Evolutionary conservation across 2,329 filamentous ascomycete genomes (phyloP).

Genomic region (Parascedosporium putredinis): DNA sequence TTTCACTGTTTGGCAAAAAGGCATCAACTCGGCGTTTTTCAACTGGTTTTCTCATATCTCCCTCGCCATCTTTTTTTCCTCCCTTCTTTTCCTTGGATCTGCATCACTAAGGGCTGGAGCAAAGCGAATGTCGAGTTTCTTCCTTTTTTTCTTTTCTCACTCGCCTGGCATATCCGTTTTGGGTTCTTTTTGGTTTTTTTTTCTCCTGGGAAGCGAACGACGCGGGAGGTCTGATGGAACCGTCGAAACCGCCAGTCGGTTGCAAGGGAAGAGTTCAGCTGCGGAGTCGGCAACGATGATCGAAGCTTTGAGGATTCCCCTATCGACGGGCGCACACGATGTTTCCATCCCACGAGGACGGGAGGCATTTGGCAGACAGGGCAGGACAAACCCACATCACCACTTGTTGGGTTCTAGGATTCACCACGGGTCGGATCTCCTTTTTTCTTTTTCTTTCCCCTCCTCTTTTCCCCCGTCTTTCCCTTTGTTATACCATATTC

Average conservation of each 20-base stretch:
- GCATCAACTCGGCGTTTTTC: constrained; percentile 5
- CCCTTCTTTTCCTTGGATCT: constrained; percentile 3
- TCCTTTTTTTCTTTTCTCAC: too few relatives aligned
- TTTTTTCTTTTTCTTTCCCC: constrained; percentile 5
- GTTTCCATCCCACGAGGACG: background rate
- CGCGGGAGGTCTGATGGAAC: constrained; percentile 1
- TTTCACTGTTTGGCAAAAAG: constrained; percentile 2
- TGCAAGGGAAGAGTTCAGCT: background rate
- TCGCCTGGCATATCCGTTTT: too few relatives aligned
- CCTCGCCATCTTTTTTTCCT: background rate
- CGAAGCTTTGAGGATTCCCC: too few relatives aligned
- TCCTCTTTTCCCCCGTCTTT: background rate
- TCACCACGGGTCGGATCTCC: background rate
- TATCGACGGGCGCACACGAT: constrained; percentile 4
- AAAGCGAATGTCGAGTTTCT: constrained; percentile 2
- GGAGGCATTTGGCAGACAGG: constrained; percentile 6
- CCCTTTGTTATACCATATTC: background rate
- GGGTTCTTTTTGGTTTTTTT: background rate
- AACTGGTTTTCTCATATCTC: too few relatives aligned
- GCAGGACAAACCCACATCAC: constrained; percentile 4
- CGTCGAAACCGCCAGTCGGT: constrained; percentile 3
- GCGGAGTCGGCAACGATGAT: too few relatives aligned
- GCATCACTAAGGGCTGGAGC: constrained; percentile 4
- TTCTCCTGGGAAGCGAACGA: background rate
- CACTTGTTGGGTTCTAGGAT: background rate